Conservation (phyloP, 176 grass and related monocot species). For the Oryza coarctata region DNA sequence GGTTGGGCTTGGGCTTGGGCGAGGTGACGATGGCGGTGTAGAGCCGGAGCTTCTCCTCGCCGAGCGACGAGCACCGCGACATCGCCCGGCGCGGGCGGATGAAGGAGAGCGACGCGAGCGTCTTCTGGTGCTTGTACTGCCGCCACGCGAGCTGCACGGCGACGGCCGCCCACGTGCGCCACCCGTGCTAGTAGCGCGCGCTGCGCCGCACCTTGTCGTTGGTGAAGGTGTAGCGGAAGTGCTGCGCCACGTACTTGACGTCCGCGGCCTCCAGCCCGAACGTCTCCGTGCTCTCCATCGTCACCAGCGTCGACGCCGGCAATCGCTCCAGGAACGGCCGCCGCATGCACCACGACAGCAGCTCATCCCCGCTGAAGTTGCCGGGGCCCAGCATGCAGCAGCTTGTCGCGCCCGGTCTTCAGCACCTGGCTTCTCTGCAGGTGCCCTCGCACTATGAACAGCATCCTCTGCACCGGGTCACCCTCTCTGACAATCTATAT, state of each 20-base stretch:
- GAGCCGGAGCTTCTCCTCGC: conserved; percentile 78
- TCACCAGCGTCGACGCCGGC: conserved; percentile 71
- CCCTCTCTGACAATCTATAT: conserved; percentile 53
- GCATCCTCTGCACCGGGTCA: conserved; percentile 74
- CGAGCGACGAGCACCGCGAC: conserved; percentile 68
- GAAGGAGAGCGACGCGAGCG: conserved; percentile 68
- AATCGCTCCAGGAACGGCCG: conserved; percentile 70
- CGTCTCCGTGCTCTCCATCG: conserved; percentile 75
- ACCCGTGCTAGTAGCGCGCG: conserved; percentile 81
- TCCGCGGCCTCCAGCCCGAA: conserved; percentile 73
- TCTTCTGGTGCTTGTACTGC: conserved; percentile 69
- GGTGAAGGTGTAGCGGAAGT: conserved; percentile 89
- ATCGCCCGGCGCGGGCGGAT: conserved; percentile 61
- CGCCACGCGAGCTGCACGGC: conserved; percentile 85
- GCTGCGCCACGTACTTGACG: conserved; percentile 88
- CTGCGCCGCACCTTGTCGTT: conserved; percentile 79
- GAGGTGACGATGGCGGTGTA: conserved; percentile 81
- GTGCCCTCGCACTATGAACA: conserved; percentile 89
- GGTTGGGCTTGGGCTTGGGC: conserved; percentile 82
- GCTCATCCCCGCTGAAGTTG: conserved; percentile 93
- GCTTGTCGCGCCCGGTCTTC: conserved; percentile 66
- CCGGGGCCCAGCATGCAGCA: conserved; percentile 81
- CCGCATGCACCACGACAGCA: conserved; percentile 89
- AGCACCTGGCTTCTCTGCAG: conserved; percentile 73
- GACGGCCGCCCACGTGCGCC: conserved; percentile 91